phyloP scores from a whole-genome alignment of 495 filamentous ascomycete genomes.

The Extremus antarcticus region DNA sequence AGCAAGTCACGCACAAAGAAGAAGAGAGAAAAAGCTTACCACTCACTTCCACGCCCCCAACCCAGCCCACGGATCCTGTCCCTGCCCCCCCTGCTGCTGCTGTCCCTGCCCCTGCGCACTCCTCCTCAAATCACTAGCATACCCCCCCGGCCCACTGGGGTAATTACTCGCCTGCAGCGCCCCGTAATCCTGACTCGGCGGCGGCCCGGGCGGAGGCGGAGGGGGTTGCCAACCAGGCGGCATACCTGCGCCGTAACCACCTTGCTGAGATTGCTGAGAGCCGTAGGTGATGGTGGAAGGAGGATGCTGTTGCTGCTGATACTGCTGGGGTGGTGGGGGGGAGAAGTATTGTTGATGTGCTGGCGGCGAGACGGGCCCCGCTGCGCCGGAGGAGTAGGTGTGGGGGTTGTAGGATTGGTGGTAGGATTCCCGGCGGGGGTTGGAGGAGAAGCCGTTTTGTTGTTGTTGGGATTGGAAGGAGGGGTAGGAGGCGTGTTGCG shows the following conservation, averaged over 20 bases:
- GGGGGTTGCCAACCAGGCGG: slow-evolving; percentile 83
- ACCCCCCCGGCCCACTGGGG: slow-evolving; percentile 49
- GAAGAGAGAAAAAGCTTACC: too few relatives aligned
- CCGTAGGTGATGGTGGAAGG: slow-evolving; percentile 12
- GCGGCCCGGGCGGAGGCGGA: slow-evolving; percentile 68
- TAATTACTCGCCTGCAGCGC: slow-evolving; percentile 38
- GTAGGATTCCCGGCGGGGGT: slow-evolving; percentile 13
- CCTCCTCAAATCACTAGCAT: slow-evolving; percentile 38
- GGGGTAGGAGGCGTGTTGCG: slow-evolving; percentile 11
- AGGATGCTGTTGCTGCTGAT: slow-evolving; percentile 3
- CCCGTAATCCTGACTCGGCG: slow-evolving; percentile 55
- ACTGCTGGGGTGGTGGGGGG: slow-evolving; percentile 18
- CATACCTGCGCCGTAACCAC: slow-evolving; percentile 28
- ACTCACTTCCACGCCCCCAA: slow-evolving; percentile 73
- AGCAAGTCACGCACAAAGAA: too few relatives aligned
- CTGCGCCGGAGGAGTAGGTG: too few relatives aligned
- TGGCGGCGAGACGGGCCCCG: slow-evolving; percentile 29
- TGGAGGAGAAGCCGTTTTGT: slow-evolving; percentile 25
- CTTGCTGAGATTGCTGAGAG: slow-evolving; percentile 15
- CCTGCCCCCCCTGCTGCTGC: slow-evolving; percentile 26
- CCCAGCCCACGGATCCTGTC: slow-evolving; percentile 72
- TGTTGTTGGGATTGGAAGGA: slow-evolving; percentile 17
- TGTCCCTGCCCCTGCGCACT: slow-evolving; percentile 38
- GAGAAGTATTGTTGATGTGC: slow-evolving; percentile 26
- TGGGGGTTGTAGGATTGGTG: slow-evolving; percentile 33